Evolutionary conservation across 1,284 basidiomycete genomes (phyloP).

Genomic region (Bondarzewia mesenterica): DNA sequence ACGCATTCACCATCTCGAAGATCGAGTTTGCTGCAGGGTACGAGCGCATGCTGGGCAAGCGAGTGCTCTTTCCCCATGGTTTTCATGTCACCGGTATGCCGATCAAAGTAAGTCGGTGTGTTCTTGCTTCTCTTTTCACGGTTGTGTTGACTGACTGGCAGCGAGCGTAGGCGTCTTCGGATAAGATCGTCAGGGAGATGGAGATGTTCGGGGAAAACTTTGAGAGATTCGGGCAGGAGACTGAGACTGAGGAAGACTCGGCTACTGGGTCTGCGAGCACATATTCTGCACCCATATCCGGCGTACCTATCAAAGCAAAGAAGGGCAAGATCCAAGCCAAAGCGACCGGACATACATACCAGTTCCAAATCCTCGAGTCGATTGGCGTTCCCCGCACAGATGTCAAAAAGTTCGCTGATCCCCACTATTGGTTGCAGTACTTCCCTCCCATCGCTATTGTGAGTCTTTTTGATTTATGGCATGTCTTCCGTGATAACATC

Average conservation of each 20-base stretch:
- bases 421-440: slow-evolving; percentile 86
- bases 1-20: slow-evolving; percentile 98
- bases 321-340: slow-evolving; percentile 96
- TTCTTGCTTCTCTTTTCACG: neutral
- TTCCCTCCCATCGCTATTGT: too few species aligned
- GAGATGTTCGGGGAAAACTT: slow-evolving; percentile 94
- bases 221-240: slow-evolving; percentile 40
- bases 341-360: slow-evolving; percentile 90
- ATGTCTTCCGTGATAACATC: too few species aligned
- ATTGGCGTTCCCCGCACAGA: slow-evolving; percentile 84
- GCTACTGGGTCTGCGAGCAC: slow-evolving; percentile 10
- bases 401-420: slow-evolving; percentile 95
- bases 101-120: slow-evolving; percentile 74
- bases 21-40: slow-evolving; percentile 97
- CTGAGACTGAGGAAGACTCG: slow-evolving; percentile 23
- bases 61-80: slow-evolving; percentile 91
- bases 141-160: neutral
- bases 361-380: slow-evolving; percentile 98
- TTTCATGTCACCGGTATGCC: slow-evolving; percentile 99
- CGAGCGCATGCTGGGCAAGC: slow-evolving; percentile 92
- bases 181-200: slow-evolving; percentile 97
- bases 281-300: slow-evolving; percentile 21
- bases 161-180: slow-evolving; percentile 89
- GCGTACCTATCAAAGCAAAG: slow-evolving; percentile 74
- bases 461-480: too few species aligned